Conservation (phyloP, 768 basidiomycete species). For the Neoboletus magnificus region DNA sequence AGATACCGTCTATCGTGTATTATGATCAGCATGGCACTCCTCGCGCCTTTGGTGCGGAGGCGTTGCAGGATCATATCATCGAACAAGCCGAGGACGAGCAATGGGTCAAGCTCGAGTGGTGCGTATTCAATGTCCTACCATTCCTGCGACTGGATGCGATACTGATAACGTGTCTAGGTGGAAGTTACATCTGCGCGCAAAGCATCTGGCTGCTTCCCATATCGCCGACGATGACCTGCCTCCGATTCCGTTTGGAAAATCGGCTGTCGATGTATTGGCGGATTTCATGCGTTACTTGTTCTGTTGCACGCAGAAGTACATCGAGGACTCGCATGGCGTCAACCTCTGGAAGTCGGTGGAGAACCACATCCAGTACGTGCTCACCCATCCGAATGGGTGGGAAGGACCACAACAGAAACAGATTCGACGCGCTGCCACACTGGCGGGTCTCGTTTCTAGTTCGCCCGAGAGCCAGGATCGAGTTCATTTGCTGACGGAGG, state of each 20-base stretch:
- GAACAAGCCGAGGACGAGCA: constrained; percentile 42
- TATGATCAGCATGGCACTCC: constrained; percentile 41
- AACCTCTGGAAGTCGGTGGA: constrained; percentile 46
- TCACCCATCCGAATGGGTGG: constrained; percentile 67
- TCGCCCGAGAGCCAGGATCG: constrained; percentile 38
- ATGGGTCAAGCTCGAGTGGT: constrained; percentile 49
- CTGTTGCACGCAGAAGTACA: constrained; percentile 43
- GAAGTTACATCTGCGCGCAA: constrained; percentile 40
- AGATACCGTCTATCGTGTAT: constrained; percentile 49
- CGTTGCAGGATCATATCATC: constrained; percentile 37
- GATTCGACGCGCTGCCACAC: constrained; percentile 52
- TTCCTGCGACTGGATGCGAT: neutral
- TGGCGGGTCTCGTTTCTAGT: constrained; percentile 49
- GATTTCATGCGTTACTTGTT: constrained; percentile 49
- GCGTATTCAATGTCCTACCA: neutral
- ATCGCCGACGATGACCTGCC: constrained; percentile 35
- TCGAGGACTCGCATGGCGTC: constrained; percentile 45
- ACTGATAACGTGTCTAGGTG: constrained; percentile 22
- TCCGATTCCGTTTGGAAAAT: constrained; percentile 41
- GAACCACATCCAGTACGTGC: constrained; percentile 45
- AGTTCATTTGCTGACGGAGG: constrained; percentile 58
- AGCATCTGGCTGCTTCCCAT: constrained; percentile 30
- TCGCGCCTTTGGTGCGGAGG: constrained; percentile 45
- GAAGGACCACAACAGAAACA: constrained; percentile 55
- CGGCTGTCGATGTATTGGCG: constrained; percentile 41